Conservation (phyloP, 176 grass and related monocot genomes). For the Raddia distichophylla region DNA sequence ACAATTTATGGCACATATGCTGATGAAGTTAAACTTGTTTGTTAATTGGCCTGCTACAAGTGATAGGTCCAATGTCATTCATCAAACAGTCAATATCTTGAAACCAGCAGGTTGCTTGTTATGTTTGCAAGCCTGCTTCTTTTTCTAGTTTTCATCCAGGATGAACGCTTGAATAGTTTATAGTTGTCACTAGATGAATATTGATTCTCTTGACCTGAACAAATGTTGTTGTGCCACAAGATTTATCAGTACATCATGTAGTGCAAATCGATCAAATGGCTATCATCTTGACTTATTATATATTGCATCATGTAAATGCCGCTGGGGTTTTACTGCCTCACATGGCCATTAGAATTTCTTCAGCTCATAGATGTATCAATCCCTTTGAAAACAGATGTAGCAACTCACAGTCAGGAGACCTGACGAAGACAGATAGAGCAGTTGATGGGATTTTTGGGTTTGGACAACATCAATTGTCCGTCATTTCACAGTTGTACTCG, state of each 20-base stretch:
- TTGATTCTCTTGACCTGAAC: neutral
- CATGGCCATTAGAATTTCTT: neutral
- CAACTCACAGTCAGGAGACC: conserved; percentile 81
- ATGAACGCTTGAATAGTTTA: neutral
- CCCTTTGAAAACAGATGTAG: conserved; percentile 75
- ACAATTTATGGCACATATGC: conserved; percentile 26
- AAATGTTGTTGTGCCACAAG: neutral
- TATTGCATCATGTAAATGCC: neutral
- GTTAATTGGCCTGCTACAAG: conserved; percentile 40
- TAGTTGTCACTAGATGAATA: neutral
- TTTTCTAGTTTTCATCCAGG: conserved; percentile 9
- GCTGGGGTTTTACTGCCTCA: conserved; percentile 13
- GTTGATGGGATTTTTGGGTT: conserved; percentile 98
- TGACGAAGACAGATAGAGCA: conserved; percentile 88
- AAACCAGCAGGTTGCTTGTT: conserved; percentile 30
- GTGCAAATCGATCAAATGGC: neutral
- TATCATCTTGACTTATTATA: neutral
- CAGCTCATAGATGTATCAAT: conserved; percentile 28
- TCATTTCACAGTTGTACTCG: conserved; percentile 80
- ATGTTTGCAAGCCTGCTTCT: conserved; percentile 10
- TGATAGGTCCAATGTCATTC: conserved; percentile 7
- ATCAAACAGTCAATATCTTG: conserved; percentile 24
- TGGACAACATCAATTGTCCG: conserved; percentile 82
- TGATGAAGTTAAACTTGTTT: conserved; percentile 15
- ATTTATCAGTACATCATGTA: neutral